These are phyloP conservation scores for Penicillium parvum DNA, from an alignment of 495 filamentous ascomycete species.

Conservation along the genomic window DNA sequence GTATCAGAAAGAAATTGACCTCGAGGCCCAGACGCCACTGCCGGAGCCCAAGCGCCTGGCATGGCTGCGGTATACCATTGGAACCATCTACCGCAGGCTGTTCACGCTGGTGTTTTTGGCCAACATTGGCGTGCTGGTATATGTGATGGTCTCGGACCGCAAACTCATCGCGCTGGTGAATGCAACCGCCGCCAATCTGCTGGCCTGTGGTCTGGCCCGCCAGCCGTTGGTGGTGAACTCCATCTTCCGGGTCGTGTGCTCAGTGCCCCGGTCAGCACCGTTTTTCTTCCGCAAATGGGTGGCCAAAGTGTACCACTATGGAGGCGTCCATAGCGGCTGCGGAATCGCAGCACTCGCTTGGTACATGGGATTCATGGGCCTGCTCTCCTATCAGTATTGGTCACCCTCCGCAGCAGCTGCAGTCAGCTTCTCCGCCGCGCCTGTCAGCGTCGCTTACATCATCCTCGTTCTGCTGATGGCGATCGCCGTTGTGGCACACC, in stretches of 20 bases:
- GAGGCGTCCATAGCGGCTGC: slow-evolving; percentile 71
- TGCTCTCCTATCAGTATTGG: slow-evolving; percentile 47
- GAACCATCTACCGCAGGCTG: slow-evolving; percentile 49
- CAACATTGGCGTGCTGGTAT: slow-evolving; percentile 50
- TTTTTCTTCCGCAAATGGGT: slow-evolving; percentile 58
- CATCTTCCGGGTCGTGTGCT: slow-evolving; percentile 58
- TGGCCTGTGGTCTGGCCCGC: slow-evolving; percentile 57
- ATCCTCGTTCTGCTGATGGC: slow-evolving; percentile 38
- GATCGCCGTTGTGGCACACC: slow-evolving; percentile 43
- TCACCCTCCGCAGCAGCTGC: slow-evolving; percentile 12
- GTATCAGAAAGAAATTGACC: slow-evolving; percentile 19
- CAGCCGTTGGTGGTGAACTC: slow-evolving; percentile 73
- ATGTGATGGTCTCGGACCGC: slow-evolving; percentile 32
- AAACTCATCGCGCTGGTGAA: slow-evolving; percentile 41
- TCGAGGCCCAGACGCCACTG: slow-evolving; percentile 35
- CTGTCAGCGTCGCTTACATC: slow-evolving; percentile 35
- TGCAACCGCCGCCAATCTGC: slow-evolving; percentile 49
- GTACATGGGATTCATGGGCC: slow-evolving; percentile 57
- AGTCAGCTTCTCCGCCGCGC: slow-evolving; percentile 24
- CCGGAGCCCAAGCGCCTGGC: slow-evolving; percentile 28
- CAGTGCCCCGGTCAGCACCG: slow-evolving; percentile 57
- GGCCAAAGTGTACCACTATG: slow-evolving; percentile 73
- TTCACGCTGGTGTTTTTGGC: slow-evolving; percentile 49
- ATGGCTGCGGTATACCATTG: slow-evolving; percentile 33
- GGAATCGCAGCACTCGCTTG: slow-evolving; percentile 64